Evolutionary conservation across 176 grass and related monocot species (phyloP), one percentile per base, ranked within the genome.

Genomic region (Hyparrhenia diplandra): DNA sequence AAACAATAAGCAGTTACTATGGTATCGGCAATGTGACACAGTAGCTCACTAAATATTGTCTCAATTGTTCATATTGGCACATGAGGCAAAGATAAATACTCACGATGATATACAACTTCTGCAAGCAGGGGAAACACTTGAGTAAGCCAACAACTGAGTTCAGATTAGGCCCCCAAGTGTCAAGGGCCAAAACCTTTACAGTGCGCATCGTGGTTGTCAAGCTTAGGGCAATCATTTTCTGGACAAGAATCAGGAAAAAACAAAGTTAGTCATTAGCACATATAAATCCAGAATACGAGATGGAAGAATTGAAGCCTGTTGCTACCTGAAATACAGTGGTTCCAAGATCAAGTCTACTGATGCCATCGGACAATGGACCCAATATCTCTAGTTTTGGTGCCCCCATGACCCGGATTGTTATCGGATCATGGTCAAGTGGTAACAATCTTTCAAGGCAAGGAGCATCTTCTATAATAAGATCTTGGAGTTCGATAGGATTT

Each of bases 121-220:
- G 62, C 2, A 67, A 9, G 20, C 62, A 82, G 28, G 80, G 80
- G 24, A 82, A 82, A 2, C 80, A 82, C 32, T 61, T 63, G 5
- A 82, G 55, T 0, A 82, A 45, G 27, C 13, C 57, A 49, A 82
- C 5, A 68, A 84, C 9, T 0, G 34, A 3, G 10, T 75, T 62
- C 45, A 83, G 72, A 83, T 76, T 42, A 10, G 72, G 81, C 4
- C 81, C n/a, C 1, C 10, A 5, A 5, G 81, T 76, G 2, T 31
- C 1, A 17, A 76, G 4, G 13, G 18, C 61, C 46, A 83, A 67
- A 28, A 83, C 7, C 32, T 83, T 83, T 18, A 83, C 59, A 66
- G 23, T 75, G 17, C 18, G 45, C 61, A 75, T 49, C 3, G 43
- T 31, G 14, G 40, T 72, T 72, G 25, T 21, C 42, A 72, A 20